Conservation (phyloP, 768 basidiomycete species). For the Tephrocybe rancida region DNA sequence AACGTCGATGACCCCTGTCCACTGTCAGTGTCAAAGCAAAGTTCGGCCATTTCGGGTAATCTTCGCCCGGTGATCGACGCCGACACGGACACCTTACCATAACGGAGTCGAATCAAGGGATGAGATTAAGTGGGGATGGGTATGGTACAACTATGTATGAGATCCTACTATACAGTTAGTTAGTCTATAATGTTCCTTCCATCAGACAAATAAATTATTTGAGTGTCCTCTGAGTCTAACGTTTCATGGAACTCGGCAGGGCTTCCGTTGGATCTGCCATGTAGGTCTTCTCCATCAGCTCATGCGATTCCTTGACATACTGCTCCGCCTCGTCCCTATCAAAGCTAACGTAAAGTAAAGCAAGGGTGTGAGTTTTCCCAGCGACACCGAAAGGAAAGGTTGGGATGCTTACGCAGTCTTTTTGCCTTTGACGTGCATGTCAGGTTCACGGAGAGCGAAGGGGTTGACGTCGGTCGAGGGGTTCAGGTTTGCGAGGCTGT, state of each 20-base stretch:
- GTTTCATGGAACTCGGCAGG: conserved; percentile 1
- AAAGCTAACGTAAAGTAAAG: conserved; percentile 46
- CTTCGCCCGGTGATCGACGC: too few relatives aligned
- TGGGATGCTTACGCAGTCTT: conserved; percentile 65
- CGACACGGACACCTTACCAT: too few relatives aligned
- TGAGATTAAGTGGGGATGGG: neutral
- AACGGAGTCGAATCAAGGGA: neutral
- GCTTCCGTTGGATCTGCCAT: conserved; percentile 5
- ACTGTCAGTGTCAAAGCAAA: too few relatives aligned
- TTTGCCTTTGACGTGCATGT: conserved; percentile 81
- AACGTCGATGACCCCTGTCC: conserved; percentile 11
- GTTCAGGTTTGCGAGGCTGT: conserved; percentile 88
- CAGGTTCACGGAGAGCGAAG: conserved; percentile 86
- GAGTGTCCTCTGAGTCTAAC: neutral
- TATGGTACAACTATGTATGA: neutral
- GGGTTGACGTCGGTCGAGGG: conserved; percentile 82
- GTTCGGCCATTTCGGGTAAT: too few relatives aligned
- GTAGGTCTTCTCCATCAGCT: conserved; percentile 43
- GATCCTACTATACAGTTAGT: neutral
- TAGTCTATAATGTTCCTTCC: neutral
- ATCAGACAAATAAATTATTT: neutral
- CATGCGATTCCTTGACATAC: conserved; percentile 64
- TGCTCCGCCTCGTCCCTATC: conserved; percentile 66
- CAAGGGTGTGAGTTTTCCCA: conserved; percentile 2
- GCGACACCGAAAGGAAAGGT: neutral